Percentiles rank a stretch among this genome's conserved stretches.
These are phyloP conservation scores for Colletotrichum lindemuthianum DNA, from an alignment of 2,329 filamentous ascomycete species.

Conservation along the genomic window DNA sequence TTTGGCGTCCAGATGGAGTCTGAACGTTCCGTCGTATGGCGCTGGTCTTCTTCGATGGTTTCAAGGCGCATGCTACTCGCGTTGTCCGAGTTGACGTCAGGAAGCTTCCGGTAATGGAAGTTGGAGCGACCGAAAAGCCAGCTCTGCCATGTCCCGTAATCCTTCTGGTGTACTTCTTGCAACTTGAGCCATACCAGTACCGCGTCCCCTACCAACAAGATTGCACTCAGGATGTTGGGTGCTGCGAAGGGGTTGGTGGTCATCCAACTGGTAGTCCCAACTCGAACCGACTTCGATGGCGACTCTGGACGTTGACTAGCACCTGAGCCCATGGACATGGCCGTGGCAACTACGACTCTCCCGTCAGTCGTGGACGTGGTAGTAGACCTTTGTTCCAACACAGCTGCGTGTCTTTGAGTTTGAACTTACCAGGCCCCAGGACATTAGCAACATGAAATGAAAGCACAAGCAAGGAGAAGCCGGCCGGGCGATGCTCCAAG, in stretches of 20 bases:
- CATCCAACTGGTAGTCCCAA: neutral
- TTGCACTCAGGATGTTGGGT: neutral
- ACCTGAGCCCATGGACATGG: too few species aligned
- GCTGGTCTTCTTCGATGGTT: too few species aligned
- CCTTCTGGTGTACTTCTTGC: neutral
- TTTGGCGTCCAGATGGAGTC: neutral
- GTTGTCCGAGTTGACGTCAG: too few species aligned
- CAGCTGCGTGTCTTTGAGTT: too few species aligned
- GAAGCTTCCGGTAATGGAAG: too few species aligned
- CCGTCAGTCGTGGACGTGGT: too few species aligned
- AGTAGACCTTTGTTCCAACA: too few species aligned
- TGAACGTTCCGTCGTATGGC: neutral
- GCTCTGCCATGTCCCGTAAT: neutral
- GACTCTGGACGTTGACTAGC: too few species aligned
- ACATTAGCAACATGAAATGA: slow-evolving; percentile 8
- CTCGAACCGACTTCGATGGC: too few species aligned
- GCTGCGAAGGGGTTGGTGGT: neutral
- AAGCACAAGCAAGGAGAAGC: slow-evolving; percentile 7
- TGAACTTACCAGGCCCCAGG: neutral
- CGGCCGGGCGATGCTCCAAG: neutral
- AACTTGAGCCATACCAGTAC: slow-evolving; percentile 1
- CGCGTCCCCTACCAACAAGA: neutral
- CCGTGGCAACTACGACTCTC: too few species aligned
- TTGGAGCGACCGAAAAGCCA: too few species aligned
- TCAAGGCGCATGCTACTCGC: too few species aligned